Conservation (phyloP, 2,329 filamentous ascomycete genomes). For the Fusarium xyrophilum region DNA sequence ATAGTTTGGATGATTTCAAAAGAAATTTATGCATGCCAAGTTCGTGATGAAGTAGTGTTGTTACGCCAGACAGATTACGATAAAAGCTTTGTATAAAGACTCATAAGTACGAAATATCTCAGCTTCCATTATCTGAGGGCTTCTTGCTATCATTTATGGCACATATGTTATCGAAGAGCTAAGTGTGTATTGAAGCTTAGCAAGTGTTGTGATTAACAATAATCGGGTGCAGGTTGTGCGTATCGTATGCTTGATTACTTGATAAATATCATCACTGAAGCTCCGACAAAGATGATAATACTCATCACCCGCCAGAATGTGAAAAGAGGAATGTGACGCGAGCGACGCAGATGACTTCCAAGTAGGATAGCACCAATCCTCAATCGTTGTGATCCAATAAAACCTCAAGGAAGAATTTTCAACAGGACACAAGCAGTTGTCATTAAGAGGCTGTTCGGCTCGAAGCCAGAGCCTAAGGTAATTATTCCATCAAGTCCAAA, state of each 20-base stretch:
- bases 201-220: background rate
- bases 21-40: background rate
- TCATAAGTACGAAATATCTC: background rate
- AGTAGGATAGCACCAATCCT: background rate
- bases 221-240: background rate
- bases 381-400: background rate
- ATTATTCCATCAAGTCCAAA: slow-evolving; percentile 3
- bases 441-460: slow-evolving; percentile 19
- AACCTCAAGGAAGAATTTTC: background rate
- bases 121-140: background rate
- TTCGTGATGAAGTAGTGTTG: background rate
- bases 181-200: background rate
- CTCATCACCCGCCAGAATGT: background rate
- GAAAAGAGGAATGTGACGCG: background rate
- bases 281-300: background rate
- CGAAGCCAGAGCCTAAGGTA: slow-evolving; percentile 15
- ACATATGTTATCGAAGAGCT: background rate
- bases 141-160: too few species aligned
- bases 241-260: background rate
- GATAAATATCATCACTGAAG: background rate
- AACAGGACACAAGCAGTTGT: slow-evolving; percentile 5
- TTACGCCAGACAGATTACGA: background rate
- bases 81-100: background rate
- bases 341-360: background rate
- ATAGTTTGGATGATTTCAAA: slow-evolving; percentile 21